Evolutionary conservation across 768 basidiomycete genomes (phyloP), one percentile per base, ranked within the genome.

Genomic region (Tylopilus intermedius): DNA sequence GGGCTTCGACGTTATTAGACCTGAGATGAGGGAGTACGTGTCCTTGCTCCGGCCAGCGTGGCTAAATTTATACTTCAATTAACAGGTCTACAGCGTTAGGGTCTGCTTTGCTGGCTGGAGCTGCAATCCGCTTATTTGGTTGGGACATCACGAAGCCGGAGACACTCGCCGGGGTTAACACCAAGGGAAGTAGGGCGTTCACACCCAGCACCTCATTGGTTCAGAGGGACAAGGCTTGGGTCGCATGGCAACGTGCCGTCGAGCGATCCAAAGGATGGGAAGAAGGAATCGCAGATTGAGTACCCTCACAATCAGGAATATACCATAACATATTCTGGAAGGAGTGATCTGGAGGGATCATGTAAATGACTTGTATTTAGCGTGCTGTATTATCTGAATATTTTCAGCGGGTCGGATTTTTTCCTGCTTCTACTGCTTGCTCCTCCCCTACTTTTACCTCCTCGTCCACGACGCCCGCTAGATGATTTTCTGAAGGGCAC

Each of bases 21-120:
- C 95, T 10, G 86, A 91, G 65, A 99, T 99, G 96, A 76, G 95
- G 67, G 96, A 99, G 91, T 90, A 65, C 57, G 88, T 80, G 8
- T 42, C 45, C 33, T 38, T 10, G 11, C 24, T 1, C 24, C 26
- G 55, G 14, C 41, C 14, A 13, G 39, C 4, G n/a, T 41, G 0
- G 37, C 22, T 44, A 22, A 45, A 41, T 22, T 9, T 30, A 8
- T 41, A 30, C n/a, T 33, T 42, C 3, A 6, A 15, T 27, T 37
- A 47, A n/a, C 59, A 92, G 90, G 69, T 94, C 91, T 2, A 99
- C 96, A 14, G 96, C 96, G 2, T 77, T 99, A 45, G 96, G 96
- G 18, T 91, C 94, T 8, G 96, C 96, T 22, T 74, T 99, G 50
- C 83, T 96, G 29, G 96, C 96, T 14, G 96, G 90, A 26, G 81